These are phyloP conservation scores for Moricandia moricandioides DNA, from an alignment of 345 rosid genomes.

Conservation along the genomic window DNA sequence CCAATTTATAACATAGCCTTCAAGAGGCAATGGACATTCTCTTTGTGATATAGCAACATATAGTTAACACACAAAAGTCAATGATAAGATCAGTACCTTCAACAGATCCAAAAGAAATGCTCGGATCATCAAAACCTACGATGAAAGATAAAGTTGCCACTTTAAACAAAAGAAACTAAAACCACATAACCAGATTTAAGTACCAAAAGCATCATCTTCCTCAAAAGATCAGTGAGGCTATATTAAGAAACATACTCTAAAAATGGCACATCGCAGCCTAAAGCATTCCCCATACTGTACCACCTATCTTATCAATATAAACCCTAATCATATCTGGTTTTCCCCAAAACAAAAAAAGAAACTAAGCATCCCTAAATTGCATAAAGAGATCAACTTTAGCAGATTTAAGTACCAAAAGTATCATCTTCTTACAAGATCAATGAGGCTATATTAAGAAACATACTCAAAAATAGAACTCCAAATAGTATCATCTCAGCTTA, in stretches of 20 bases:
- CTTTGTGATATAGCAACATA: neutral
- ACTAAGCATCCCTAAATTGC: constrained; percentile 47
- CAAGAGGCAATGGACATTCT: constrained; percentile 1
- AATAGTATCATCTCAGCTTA: neutral
- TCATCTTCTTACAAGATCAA: constrained; percentile 8
- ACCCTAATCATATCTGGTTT: neutral
- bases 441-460: constrained; percentile 5
- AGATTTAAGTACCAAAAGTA: constrained; percentile 20
- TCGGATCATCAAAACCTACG: constrained; percentile 87
- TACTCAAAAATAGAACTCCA: neutral
- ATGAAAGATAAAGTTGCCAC: constrained; percentile 22
- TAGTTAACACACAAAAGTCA: constrained; percentile 7
- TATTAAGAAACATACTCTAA: constrained; percentile 11
- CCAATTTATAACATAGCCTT: neutral
- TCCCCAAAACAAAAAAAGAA: constrained; percentile 3
- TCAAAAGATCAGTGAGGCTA: neutral
- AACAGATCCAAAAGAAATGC: constrained; percentile 83
- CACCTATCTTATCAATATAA: neutral
- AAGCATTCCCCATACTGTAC: constrained; percentile 5
- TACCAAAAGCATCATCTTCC: constrained; percentile 19
- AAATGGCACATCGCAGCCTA: neutral
- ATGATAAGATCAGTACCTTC: constrained; percentile 64
- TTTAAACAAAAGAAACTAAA: neutral
- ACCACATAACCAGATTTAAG: neutral
- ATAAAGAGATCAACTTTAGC: constrained; percentile 79